Evolutionary conservation across 371 early-diverging fungal species (phyloP), one percentile per base, ranked within the genome.

Genomic region (Syncephalastrum contaminatum): DNA sequence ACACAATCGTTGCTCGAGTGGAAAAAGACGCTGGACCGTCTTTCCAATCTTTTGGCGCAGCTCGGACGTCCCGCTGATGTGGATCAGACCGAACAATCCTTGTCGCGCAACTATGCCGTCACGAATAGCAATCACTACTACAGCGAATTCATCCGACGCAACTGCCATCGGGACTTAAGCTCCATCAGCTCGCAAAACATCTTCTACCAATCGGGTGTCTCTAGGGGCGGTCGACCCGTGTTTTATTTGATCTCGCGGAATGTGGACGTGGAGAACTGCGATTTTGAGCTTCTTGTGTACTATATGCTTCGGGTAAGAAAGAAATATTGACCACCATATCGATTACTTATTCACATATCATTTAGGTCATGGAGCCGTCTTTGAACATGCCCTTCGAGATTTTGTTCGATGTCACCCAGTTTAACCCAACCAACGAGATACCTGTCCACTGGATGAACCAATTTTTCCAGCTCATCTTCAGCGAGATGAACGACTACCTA

Each of bases 11-110:
- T 70, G 18, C 54, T 72, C 10, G 55, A 53, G 6, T 69, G 73
- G 66, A 85, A 85, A 64, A 71, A 75, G 44, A 74, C 83, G 5
- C 84, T 90, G 54, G 87, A 89, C 51, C 84, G 84, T 27, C 77
- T 96, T 0, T 88, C 91, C 2, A 90, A 83, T 12, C 58, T 96
- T 24, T 61, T 96, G 54, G 90, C 92, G 8, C 91, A 92, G 57
- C 75, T 96, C 8, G 96, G 95, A 12, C 87, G 92, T 51, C 90
- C 92, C 4, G 50, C 66, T 27, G 69, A 64, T 13, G 24, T 69
- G 42, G 51, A 66, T 18, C 52, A 60, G 18, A 70, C 66, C 7
- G 82, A 79, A 45, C 53, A 75, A 16, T 67, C 60, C 2, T 75
- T 69, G 43, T 62, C 75, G 44, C 56, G 70, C 57, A 71, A 58